phyloP scores from a whole-genome alignment of 768 basidiomycete species.

The Rhizopogon sp. region DNA sequence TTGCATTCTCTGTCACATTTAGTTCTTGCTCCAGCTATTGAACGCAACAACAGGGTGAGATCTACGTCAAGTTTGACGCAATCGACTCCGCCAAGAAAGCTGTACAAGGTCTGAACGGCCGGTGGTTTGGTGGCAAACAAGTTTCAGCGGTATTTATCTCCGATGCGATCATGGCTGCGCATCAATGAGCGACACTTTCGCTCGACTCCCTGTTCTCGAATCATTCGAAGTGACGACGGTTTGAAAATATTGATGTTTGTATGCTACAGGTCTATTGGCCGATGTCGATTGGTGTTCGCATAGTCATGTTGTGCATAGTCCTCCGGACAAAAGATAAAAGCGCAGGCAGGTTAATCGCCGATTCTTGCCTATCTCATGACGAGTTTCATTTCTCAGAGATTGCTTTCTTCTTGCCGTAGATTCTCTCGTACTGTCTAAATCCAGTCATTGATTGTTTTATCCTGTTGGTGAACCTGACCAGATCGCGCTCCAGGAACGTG shows the following conservation, averaged over 20 bases:
- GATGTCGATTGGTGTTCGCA: constrained; percentile 25
- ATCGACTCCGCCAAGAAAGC: constrained; percentile 81
- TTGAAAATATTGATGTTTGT: constrained; percentile 25
- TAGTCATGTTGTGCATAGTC: constrained; percentile 25
- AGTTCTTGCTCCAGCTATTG: constrained; percentile 2
- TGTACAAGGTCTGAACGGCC: constrained; percentile 86
- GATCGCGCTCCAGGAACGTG: not conserved
- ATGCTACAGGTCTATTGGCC: constrained; percentile 22
- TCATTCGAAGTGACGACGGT: constrained; percentile 18
- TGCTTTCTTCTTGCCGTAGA: constrained; percentile 25
- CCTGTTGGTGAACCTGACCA: constrained; percentile 1
- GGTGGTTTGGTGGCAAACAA: constrained; percentile 95
- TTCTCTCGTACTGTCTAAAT: constrained; percentile 8
- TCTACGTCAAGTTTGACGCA: constrained; percentile 87
- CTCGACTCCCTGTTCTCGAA: constrained; percentile 20
- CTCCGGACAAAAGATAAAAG: constrained; percentile 21
- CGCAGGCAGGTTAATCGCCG: constrained; percentile 36
- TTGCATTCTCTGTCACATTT: constrained; percentile 15
- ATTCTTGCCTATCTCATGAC: constrained; percentile 23
- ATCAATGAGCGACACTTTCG: constrained; percentile 46
- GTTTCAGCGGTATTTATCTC: constrained; percentile 86
- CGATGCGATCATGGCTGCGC: constrained; percentile 91
- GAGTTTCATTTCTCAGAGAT: constrained; percentile 29
- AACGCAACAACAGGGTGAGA: constrained; percentile 72
- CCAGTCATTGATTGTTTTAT: constrained; percentile 1